Base-by-base conservation (phyloP, 768 basidiomycete genomes). In the Xerocomus potaroensis region DNA sequence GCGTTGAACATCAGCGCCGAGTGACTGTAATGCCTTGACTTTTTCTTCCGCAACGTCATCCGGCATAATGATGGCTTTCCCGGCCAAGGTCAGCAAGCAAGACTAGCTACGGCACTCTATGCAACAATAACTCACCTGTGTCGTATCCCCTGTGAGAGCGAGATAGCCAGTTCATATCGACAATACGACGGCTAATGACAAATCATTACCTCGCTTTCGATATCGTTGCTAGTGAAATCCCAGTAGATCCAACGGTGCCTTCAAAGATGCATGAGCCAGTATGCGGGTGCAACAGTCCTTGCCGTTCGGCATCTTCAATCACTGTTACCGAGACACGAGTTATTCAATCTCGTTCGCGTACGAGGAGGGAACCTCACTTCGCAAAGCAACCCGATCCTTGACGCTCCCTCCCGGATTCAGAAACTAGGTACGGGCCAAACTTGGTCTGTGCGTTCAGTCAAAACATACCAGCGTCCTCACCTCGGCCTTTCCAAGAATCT, bases 381-480 rank as follows among this genome's bases (percentile, higher is more conserved):
- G 79, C 49, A 97, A 65, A 0, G 94, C 95, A n/a, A 98, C 95
- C 24, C 96, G 81, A 65, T 99, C 96, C 65, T 99, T 99, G 41
- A 97, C 88, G 44, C 94, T 97, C 32, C 96, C 96, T 21, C 95
- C 95, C 1, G 96, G 95, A 66, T 99, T 99, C 49, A 98, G 63
- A 62, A 85, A 99, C 91, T 98, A 56, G 9, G 34, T 16, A 33
- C 22, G 12, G 81, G 92, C 84, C 91, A 54, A 8, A 43, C 10
- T 49, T 26, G 21, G 35, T 16, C 33, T 22, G 11, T 15, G 2
- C 19, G 12, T 34, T 35, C 2, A 6, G 15, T 21, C 5, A 32
- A 33, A 12, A n/a, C 14, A 30, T 2, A 10, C 8, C 1, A 14
- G 8, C 12, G 39, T 7, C n/a, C 71, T 38, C 47, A 90, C 93